phyloP scores from a whole-genome alignment of 176 grass and related monocot genomes.

The Miscanthus lutarioriparius region DNA sequence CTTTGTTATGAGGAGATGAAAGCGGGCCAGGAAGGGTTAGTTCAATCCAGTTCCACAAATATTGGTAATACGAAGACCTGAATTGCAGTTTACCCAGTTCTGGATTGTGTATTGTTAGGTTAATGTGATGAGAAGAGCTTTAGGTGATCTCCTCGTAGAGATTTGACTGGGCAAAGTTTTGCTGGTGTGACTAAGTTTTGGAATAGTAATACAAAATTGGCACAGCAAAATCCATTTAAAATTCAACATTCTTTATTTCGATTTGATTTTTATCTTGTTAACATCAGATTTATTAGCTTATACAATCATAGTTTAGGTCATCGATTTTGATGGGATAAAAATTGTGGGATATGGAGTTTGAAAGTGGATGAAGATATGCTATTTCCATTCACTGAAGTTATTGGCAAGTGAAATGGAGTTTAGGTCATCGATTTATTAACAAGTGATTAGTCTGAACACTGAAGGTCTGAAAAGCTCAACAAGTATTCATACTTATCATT shows the following conservation, averaged over 20 bases:
- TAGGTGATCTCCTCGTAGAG: background rate
- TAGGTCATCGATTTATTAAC: background rate
- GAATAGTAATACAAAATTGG: background rate
- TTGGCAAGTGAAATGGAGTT: background rate
- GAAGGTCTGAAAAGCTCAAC: background rate
- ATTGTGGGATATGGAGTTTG: background rate
- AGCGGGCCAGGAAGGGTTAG: background rate
- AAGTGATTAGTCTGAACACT: background rate
- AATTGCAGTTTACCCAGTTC: background rate
- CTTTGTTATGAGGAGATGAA: background rate
- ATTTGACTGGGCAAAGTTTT: background rate
- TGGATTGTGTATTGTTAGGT: slow-evolving; percentile 4
- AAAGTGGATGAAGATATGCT: slow-evolving; percentile 5
- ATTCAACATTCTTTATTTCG: background rate
- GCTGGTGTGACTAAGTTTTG: background rate
- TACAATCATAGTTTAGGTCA: background rate
- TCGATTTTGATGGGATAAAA: background rate
- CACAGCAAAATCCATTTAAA: background rate
- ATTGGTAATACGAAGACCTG: background rate
- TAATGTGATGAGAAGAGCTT: background rate
- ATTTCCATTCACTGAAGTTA: background rate
- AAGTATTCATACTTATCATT: background rate
- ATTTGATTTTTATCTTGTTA: background rate
- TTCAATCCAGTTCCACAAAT: background rate
- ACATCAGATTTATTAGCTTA: background rate